These are phyloP conservation scores for Stromatinia cepivora DNA, from an alignment of 2,329 filamentous ascomycete species.

Conservation along the genomic window DNA sequence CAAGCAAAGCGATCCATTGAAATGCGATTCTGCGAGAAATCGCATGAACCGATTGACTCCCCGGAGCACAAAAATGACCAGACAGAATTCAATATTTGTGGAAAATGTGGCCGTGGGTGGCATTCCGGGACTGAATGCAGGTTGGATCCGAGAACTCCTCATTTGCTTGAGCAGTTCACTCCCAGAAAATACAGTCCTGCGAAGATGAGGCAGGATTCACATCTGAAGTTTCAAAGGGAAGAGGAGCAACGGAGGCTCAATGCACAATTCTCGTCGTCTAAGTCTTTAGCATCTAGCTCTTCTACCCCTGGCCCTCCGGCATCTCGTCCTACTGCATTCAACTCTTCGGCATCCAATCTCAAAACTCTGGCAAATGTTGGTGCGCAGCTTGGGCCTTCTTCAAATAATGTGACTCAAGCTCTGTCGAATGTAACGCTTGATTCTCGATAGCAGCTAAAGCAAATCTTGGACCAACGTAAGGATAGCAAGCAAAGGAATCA, in stretches of 20 bases:
- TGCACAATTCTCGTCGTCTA: too few species aligned
- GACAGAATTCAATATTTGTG: background rate
- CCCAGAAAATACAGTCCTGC: background rate
- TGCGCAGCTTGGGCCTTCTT: background rate
- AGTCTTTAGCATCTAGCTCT: background rate
- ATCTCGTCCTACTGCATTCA: background rate
- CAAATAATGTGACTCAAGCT: too few species aligned
- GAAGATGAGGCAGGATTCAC: background rate
- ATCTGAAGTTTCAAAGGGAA: background rate
- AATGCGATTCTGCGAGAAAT: background rate
- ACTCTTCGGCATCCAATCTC: background rate
- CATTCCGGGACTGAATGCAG: background rate
- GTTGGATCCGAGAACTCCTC: background rate
- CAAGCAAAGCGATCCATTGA: too few species aligned
- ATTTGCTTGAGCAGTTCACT: background rate
- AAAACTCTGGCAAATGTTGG: background rate
- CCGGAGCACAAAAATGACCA: too few species aligned
- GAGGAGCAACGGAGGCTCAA: background rate
- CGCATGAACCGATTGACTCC: background rate
- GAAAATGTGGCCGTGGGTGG: constrained; percentile 2
- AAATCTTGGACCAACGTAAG: too few species aligned
- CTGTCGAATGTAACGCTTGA: too few species aligned
- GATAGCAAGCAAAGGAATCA: background rate
- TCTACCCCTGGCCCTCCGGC: too few species aligned
- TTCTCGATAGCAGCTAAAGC: too few species aligned